Evolutionary conservation across 2,329 filamentous ascomycete species (phyloP), one percentile per base, ranked within the genome.

Genomic region (Nannizzia gypsea): DNA sequence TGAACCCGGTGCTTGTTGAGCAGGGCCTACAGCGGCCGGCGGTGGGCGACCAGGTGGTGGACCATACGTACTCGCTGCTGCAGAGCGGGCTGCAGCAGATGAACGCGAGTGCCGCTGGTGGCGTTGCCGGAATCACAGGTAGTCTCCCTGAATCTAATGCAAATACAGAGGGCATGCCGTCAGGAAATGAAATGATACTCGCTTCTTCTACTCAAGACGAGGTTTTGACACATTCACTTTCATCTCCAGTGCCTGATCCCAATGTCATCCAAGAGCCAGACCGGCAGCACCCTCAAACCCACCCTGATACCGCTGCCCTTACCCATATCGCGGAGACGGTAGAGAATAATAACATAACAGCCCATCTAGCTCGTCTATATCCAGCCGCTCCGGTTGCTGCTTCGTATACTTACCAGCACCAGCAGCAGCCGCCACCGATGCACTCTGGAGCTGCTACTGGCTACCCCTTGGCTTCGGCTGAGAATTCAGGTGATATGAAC

Each of bases 91-190:
- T 59, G 50, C 56, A 56, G 31, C 42, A 54, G 42, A 34, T 61
- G 40, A 59, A 26, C 9, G n/a, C 60, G 20, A 50, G 20, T 26
- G 44, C 20, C 13, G 52, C 57, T 42, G 38, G n/a, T n/a, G 3
- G 31, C 13, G 31, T 36, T 44, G 56, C 24, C 17, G 59, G 36
- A 38, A 63, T 67, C 61, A 59, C 71, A 70, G 69, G 65, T 72
- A 73, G 72, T 65, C 68, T 67, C 62, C 66, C 64, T 66, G 67
- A 61, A 61, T 65, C 63, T 66, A 63, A 66, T 56, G 63, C 62
- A 61, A 62, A 61, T 61, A 67, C 60, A 64, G 61, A 67, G 64
- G 60, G 64, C 64, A 65, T 61, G 63, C 46, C 61, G 59, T 54
- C 40, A 68, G 70, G 67, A 66, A 67, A 65, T 40, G 34, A 57